phyloP scores from a whole-genome alignment of 2,329 filamentous ascomycete genomes.

The Penicillium psychrosexuale region DNA sequence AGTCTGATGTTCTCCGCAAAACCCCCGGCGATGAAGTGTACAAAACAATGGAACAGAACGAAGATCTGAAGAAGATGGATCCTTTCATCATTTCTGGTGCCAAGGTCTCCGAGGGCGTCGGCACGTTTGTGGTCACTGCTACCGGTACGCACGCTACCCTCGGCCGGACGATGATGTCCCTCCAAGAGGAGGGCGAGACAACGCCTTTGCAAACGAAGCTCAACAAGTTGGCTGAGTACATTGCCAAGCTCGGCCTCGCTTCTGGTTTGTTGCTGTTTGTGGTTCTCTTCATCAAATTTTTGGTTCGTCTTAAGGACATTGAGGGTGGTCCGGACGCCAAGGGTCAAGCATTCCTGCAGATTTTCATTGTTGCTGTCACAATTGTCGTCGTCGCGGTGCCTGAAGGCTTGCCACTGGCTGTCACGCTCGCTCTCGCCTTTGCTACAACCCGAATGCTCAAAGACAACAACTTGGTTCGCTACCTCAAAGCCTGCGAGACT shows the following conservation, averaged over 20 bases:
- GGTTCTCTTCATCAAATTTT: conserved; percentile 74
- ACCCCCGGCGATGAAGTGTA: conserved; percentile 62
- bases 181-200: conserved; percentile 72
- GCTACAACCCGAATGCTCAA: conserved; percentile 62
- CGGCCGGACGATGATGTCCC: conserved; percentile 74
- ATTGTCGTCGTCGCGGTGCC: conserved; percentile 60
- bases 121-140: conserved; percentile 71
- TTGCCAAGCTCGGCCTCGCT: conserved; percentile 69
- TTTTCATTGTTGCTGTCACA: conserved; percentile 58
- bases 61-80: conserved; percentile 63
- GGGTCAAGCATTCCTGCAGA: conserved; percentile 57
- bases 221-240: conserved; percentile 73
- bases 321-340: conserved; percentile 47
- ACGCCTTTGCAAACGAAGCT: conserved; percentile 76
- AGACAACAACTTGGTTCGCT: conserved; percentile 61
- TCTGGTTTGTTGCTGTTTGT: conserved; percentile 74
- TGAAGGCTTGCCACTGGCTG: conserved; percentile 59
- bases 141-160: conserved; percentile 71
- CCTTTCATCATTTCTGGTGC: conserved; percentile 79
- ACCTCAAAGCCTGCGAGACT: conserved; percentile 59
- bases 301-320: conserved; percentile 58
- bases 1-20: conserved; percentile 71
- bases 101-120: conserved; percentile 72
- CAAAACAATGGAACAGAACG: conserved; percentile 59
- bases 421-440: conserved; percentile 61